Conservation (phyloP, 352 stramenopile genomes). For the Globisporangium takayamanum region DNA sequence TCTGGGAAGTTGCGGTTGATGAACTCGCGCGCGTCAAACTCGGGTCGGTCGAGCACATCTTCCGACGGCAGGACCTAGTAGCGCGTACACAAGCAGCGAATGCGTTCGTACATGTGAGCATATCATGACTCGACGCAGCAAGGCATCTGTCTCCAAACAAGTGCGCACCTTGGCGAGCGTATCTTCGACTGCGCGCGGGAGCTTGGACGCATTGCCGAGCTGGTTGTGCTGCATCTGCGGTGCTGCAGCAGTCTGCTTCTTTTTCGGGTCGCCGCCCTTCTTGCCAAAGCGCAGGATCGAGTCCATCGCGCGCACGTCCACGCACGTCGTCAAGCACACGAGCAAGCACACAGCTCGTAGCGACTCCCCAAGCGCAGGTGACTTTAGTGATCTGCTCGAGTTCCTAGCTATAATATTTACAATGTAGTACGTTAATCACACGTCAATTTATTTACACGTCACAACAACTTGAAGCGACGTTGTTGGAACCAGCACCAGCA, state of each 20-base stretch:
- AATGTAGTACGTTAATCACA: no score
- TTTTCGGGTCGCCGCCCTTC: slow-evolving; percentile 13
- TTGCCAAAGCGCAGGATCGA: slow-evolving; percentile 16
- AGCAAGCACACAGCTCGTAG: no score
- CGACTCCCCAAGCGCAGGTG: no score
- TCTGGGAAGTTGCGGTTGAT: slow-evolving; percentile 92
- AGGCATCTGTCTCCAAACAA: not conserved
- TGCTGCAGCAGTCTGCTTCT: slow-evolving; percentile 10
- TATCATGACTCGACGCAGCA: not conserved
- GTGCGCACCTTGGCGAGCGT: slow-evolving; percentile 37
- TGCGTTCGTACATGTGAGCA: not conserved
- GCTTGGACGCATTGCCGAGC: slow-evolving; percentile 33
- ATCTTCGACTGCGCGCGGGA: slow-evolving; percentile 45
- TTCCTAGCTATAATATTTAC: no score
- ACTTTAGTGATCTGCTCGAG: no score
- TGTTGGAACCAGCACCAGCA: not conserved
- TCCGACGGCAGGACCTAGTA: slow-evolving; percentile 70
- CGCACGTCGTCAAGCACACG: not conserved
- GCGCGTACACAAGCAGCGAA: not conserved
- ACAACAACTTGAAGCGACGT: no score
- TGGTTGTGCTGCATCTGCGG: not conserved
- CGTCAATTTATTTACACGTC: no score
- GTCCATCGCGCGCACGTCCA: slow-evolving; percentile 5
- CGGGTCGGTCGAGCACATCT: slow-evolving; percentile 78
- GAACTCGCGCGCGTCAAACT: slow-evolving; percentile 90